Evolutionary conservation across 1,284 basidiomycete species (phyloP).

Genomic region (Ustilago trichophora): DNA sequence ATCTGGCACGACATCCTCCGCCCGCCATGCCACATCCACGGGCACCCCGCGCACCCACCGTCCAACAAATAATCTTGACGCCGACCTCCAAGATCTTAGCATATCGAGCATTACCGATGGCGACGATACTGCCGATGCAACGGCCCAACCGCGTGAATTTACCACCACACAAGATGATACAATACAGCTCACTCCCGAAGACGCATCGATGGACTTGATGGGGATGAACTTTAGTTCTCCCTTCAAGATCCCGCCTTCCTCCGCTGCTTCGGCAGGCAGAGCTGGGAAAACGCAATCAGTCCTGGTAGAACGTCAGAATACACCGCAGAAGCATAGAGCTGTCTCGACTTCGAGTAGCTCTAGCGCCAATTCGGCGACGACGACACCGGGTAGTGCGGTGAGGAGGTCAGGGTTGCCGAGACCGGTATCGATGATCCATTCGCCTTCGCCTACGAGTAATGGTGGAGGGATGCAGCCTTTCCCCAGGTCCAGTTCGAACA

Average conservation of each 20-base stretch:
- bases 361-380: conserved; percentile 1
- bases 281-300: conserved; percentile 14
- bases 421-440: conserved; percentile 47
- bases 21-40: conserved; percentile 5
- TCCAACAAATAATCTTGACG: not conserved
- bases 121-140: conserved; percentile 29
- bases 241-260: conserved; percentile 28
- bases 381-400: conserved; percentile 17
- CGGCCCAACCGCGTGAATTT: conserved; percentile 20
- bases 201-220: conserved; percentile 57
- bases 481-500: conserved; percentile 18
- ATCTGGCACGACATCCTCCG: conserved; percentile 17
- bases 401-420: conserved; percentile 41
- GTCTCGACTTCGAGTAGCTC: conserved; percentile 29
- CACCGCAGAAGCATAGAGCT: conserved; percentile 9
- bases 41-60: conserved; percentile 4
- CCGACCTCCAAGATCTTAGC: conserved; percentile 28
- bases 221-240: conserved; percentile 45
- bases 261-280: not conserved
- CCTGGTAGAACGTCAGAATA: conserved; percentile 16
- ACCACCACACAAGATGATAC: conserved; percentile 36
- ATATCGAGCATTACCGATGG: conserved; percentile 11
- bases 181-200: conserved; percentile 40
- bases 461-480: conserved; percentile 5
- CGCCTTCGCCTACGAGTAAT: conserved; percentile 5